phyloP scores from a whole-genome alignment of 805 yeast species.

The Brettanomyces sp. region DNA sequence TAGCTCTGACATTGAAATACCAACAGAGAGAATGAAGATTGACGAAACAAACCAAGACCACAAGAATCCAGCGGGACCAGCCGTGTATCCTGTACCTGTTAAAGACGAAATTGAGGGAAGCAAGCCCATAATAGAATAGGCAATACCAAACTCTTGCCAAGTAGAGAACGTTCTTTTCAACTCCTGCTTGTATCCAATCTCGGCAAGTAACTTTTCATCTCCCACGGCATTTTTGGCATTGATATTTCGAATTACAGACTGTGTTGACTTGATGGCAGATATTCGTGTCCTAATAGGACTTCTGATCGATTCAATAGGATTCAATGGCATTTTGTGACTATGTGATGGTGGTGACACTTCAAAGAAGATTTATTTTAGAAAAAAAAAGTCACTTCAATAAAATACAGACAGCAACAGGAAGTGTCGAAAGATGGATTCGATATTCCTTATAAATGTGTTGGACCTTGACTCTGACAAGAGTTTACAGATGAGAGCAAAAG shows the following conservation, averaged over 20 bases:
- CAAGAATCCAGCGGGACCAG: conserved; percentile 55
- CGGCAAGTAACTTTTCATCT: conserved; percentile 32
- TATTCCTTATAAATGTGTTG: no score
- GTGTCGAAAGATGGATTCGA: no score
- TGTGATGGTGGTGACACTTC: no score
- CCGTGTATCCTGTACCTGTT: conserved; percentile 41
- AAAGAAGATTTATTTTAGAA: no score
- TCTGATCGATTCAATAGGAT: conserved; percentile 2
- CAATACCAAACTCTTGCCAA: conserved; percentile 59
- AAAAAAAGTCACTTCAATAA: no score
- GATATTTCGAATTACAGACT: conserved; percentile 20
- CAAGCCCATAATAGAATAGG: conserved; percentile 65
- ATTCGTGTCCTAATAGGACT: conserved; percentile 11
- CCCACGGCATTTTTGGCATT: conserved; percentile 18
- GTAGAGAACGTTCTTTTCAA: conserved; percentile 51
- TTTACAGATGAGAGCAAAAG: no score
- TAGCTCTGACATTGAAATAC: conserved; percentile 54
- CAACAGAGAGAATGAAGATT: conserved; percentile 46
- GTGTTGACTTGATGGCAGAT: conserved; percentile 13
- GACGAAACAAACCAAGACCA: conserved; percentile 70
- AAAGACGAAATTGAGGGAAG: conserved; percentile 56
- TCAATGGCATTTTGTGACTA: background rate
- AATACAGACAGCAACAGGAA: no score
- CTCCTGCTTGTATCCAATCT: conserved; percentile 67
- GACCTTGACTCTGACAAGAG: no score